Evolutionary conservation across 2,329 filamentous ascomycete genomes (phyloP).

Genomic region (Epichloe elymi): DNA sequence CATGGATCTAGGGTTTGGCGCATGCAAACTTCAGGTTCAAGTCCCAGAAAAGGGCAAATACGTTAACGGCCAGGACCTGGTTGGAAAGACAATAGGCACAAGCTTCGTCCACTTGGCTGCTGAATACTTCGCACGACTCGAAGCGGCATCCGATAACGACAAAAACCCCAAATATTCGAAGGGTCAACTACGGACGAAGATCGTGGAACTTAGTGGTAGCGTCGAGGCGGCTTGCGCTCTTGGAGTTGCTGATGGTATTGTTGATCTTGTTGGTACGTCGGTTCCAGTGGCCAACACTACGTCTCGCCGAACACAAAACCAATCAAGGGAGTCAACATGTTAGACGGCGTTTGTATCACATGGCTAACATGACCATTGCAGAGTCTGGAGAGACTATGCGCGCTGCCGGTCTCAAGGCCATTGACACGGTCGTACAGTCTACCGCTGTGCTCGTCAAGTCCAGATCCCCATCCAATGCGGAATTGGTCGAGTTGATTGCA

Average conservation of each 20-base stretch:
- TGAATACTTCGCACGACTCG: constrained; percentile 72
- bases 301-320: too few species aligned
- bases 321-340: neutral
- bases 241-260: constrained; percentile 91
- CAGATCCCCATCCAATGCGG: constrained; percentile 64
- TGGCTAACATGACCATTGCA: constrained; percentile 22
- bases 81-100: constrained; percentile 89
- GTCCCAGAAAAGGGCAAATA: constrained; percentile 76
- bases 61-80: constrained; percentile 56
- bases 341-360: neutral
- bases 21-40: constrained; percentile 92
- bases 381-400: constrained; percentile 98
- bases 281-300: neutral
- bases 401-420: constrained; percentile 83
- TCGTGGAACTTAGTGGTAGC: constrained; percentile 90
- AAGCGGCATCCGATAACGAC: constrained; percentile 35
- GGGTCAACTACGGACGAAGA: constrained; percentile 62
- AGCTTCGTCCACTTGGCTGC: constrained; percentile 81
- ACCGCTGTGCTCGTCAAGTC: constrained; percentile 89
- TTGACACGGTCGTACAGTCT: constrained; percentile 82
- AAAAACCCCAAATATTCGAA: constrained; percentile 22
- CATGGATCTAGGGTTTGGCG: constrained; percentile 80
- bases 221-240: constrained; percentile 94
- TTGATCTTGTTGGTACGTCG: constrained; percentile 81
- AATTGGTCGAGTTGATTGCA: constrained; percentile 71